Evolutionary conservation across 257 asterid genomes (phyloP).

Genomic region (Lantana camara): DNA sequence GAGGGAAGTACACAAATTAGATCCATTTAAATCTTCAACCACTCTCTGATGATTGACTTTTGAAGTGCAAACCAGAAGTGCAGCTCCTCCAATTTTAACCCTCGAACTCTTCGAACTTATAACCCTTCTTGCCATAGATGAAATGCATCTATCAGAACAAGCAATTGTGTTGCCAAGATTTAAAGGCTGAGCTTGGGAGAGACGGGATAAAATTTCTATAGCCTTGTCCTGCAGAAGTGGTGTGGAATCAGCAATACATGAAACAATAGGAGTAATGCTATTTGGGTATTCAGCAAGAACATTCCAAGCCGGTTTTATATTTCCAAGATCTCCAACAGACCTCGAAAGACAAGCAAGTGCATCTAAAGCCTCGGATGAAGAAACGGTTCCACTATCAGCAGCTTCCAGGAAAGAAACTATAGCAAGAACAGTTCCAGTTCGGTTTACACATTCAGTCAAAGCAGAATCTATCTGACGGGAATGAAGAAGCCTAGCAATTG

Average conservation of each 20-base stretch:
- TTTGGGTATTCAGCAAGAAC: conserved; percentile 87
- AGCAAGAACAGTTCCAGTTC: conserved; percentile 90
- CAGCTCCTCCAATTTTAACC: conserved; percentile 90
- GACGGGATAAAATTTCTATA: conserved; percentile 77
- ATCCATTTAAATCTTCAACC: conserved; percentile 71
- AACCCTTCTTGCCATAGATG: conserved; percentile 74
- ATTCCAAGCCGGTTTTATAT: conserved; percentile 78
- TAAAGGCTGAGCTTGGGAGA: conserved; percentile 70
- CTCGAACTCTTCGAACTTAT: conserved; percentile 58
- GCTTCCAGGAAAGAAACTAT: conserved; percentile 82
- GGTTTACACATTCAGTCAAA: conserved; percentile 71
- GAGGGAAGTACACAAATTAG: conserved; percentile 62
- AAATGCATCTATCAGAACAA: conserved; percentile 73
- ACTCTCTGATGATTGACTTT: conserved; percentile 82
- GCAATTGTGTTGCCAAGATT: conserved; percentile 71
- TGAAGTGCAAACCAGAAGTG: conserved; percentile 84
- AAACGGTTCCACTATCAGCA: conserved; percentile 63
- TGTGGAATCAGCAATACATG: conserved; percentile 76
- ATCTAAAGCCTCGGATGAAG: conserved; percentile 79
- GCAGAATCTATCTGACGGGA: conserved; percentile 69
- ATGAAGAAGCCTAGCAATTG: conserved; percentile 85
- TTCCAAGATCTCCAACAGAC: conserved; percentile 55
- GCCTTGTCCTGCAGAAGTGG: conserved; percentile 87
- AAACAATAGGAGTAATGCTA: conserved; percentile 77
- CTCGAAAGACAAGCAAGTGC: conserved; percentile 87